Percentiles rank a stretch among this genome's conserved stretches.
These are phyloP conservation scores for Rhodotorula sp. DNA, from an alignment of 1,284 basidiomycete species.

Conservation along the genomic window DNA sequence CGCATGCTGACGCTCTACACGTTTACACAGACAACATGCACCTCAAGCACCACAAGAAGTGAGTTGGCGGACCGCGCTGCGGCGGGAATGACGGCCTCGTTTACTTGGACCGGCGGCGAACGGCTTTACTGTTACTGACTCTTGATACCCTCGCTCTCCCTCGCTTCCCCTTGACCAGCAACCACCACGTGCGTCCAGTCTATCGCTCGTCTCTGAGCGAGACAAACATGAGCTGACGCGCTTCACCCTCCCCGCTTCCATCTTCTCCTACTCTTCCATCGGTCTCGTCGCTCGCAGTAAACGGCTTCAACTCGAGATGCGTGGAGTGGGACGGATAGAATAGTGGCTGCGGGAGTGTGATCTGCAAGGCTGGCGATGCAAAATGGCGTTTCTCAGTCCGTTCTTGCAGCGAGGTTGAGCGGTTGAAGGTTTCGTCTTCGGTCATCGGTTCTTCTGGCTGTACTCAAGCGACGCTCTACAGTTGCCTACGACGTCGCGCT, in stretches of 20 bases:
- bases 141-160: background rate
- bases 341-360: too few species aligned
- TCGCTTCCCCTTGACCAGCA: conserved; percentile 11
- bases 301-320: background rate
- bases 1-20: background rate
- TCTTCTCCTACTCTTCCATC: background rate
- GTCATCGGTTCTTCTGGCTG: too few species aligned
- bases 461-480: too few species aligned
- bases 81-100: background rate
- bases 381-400: background rate
- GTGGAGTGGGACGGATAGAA: background rate
- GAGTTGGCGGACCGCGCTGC: background rate
- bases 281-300: conserved; percentile 9
- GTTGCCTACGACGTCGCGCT: too few species aligned
- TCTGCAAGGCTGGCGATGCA: background rate
- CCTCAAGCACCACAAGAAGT: conserved; percentile 46
- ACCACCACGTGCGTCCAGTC: conserved; percentile 32
- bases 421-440: background rate
- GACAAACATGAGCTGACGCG: background rate
- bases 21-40: conserved; percentile 42
- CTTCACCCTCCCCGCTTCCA: background rate
- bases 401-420: background rate
- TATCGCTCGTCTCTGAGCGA: accelerated
- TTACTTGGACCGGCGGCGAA: too few species aligned
- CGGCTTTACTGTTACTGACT: too few species aligned